Conservation (phyloP, 148 eudicot genomes). For the Beta vulgaris region DNA sequence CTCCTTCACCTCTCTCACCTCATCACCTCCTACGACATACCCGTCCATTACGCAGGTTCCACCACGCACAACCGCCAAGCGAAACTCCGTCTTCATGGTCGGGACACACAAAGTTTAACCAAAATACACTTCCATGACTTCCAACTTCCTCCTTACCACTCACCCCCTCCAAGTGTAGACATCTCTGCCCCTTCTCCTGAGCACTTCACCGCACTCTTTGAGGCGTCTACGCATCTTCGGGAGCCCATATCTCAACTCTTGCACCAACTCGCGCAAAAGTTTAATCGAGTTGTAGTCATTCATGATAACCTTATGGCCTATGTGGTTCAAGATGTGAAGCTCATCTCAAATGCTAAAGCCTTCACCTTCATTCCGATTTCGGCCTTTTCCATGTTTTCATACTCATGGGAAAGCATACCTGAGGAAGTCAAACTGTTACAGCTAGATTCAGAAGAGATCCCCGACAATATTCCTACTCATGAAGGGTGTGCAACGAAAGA, state of each 20-base stretch:
- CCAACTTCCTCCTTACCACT: constrained; percentile 16
- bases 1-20: constrained; percentile 30
- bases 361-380: constrained; percentile 13
- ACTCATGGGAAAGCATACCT: constrained; percentile 15
- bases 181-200: constrained; percentile 9
- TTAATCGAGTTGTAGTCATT: constrained; percentile 1
- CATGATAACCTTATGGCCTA: constrained; percentile 22
- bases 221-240: constrained; percentile 17
- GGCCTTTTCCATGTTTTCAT: constrained; percentile 14
- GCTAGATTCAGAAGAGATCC: constrained; percentile 12
- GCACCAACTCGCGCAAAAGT: constrained; percentile 15
- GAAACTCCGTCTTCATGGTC: constrained; percentile 26
- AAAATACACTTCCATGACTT: constrained; percentile 27
- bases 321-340: constrained; percentile 29
- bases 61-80: constrained; percentile 27
- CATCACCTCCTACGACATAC: constrained; percentile 15
- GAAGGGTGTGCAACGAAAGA: constrained; percentile 30
- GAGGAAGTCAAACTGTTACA: constrained; percentile 18
- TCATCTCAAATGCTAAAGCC: constrained; percentile 19
- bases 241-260: constrained; percentile 25
- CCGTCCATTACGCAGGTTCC: constrained; percentile 25
- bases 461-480: constrained; percentile 15
- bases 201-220: neutral
- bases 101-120: constrained; percentile 1
- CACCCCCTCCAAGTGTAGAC: constrained; percentile 20